phyloP scores from a whole-genome alignment of 1,284 basidiomycete species.

The Apiotrichum porosum region DNA sequence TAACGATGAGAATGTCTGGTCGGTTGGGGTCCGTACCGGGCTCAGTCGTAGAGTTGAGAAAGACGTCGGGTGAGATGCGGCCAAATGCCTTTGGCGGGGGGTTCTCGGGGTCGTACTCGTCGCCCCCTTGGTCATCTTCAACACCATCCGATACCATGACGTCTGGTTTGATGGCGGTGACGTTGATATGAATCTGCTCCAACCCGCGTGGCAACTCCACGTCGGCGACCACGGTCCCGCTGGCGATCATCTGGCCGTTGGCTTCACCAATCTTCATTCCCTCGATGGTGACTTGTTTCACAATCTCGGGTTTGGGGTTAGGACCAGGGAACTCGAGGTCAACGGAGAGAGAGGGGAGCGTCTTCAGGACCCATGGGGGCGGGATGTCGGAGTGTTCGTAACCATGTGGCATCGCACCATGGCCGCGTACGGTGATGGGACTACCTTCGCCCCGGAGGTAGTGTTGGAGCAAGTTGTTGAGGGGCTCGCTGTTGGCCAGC shows the following conservation, averaged over 20 bases:
- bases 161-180: slow-evolving; percentile 40
- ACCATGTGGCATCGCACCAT: slow-evolving; percentile 10
- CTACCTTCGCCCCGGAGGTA: slow-evolving; percentile 38
- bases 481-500: slow-evolving; percentile 8
- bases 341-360: slow-evolving; percentile 29
- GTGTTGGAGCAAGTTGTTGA: slow-evolving; percentile 38
- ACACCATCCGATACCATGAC: slow-evolving; percentile 45
- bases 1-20: slow-evolving; percentile 28
- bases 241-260: slow-evolving; percentile 35
- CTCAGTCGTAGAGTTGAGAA: slow-evolving; percentile 15
- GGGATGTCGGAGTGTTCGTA: slow-evolving; percentile 12
- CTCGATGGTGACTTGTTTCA: slow-evolving; percentile 44
- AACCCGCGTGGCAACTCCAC: slow-evolving; percentile 38
- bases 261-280: slow-evolving; percentile 30
- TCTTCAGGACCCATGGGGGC: slow-evolving; percentile 33
- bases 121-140: neutral
- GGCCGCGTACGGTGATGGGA: slow-evolving; percentile 37
- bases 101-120: slow-evolving; percentile 8
- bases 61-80: slow-evolving; percentile 19
- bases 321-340: slow-evolving; percentile 44
- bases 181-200: slow-evolving; percentile 28
- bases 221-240: slow-evolving; percentile 42
- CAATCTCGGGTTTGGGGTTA: slow-evolving; percentile 37
- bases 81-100: slow-evolving; percentile 23
- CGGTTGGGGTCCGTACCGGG: slow-evolving; percentile 12